Base-by-base conservation (phyloP, 2,329 filamentous ascomycete genomes). In the Colletotrichum eleusines region DNA sequence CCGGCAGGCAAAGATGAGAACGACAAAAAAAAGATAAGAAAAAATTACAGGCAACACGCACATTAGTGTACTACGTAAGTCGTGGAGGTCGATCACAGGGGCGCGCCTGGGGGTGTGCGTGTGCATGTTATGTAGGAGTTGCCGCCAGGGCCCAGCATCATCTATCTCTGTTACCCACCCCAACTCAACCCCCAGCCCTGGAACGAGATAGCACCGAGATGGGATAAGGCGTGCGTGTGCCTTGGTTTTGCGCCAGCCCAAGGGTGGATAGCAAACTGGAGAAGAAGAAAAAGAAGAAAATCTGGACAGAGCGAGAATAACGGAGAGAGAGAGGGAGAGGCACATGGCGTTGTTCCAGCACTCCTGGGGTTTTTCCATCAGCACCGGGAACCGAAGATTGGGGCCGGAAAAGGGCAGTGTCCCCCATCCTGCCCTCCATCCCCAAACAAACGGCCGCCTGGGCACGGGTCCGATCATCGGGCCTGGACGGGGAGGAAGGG, bases 401-500 rank as follows among this genome's bases (percentile, higher is more conserved):
- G 5, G 40, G 14, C 14, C 38, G 12, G 38, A 20, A 42, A 20
- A 20, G 42, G 40, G 16, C 7, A 44, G 6, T 6, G n/a, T 38
- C 11, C 53, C 31, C 42, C n/a, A 50, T 48, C 58, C 42, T 31
- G 28, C 51, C 14, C 31, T n/a, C 31, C 12, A 62, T 62, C 31
- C 42, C 58, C 18, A 48, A 48, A 60, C 42, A 60, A 48, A 60
- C 58, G 58, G 42, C 42, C 42, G 58, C 42, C 42, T 48, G 42
- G 58, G 58, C 58, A 60, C 42, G 58, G 58, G 42, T 60, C 42
- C 58, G 58, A 60, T 48, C 28, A 48, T 60, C 42, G 40, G 58
- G 9, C 7, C 51, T 60, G 57, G 26, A 40, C 35, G n/a, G 53
- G 57, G 28, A 42, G 16, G 16, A 12, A 18, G 8, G 11, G 53